Evolutionary conservation across 176 grass and related monocot genomes (phyloP), one percentile per base, ranked within the genome.

Genomic region (Raddia guianensis): DNA sequence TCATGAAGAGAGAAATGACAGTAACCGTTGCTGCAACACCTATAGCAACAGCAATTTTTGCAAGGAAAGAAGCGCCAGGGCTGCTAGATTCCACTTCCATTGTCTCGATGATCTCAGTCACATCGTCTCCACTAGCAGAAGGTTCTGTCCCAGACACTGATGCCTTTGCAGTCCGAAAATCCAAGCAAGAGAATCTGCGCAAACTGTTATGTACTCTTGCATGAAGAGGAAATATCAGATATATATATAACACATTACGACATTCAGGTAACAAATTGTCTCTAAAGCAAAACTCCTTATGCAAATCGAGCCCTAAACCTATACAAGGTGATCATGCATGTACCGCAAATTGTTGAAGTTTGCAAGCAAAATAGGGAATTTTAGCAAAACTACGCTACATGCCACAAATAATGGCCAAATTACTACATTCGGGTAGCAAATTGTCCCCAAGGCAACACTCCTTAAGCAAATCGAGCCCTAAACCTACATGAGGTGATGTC

Each of bases 11-110:
- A 8, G 79, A 94, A 63, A 94, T 72, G n/a, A 88, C 60, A 9
- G 85, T 94, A 8, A 70, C 72, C 4, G 87, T 94, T 44, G 47
- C 66, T n/a, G 89, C 85, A 20, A 97, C 20, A 58, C 94, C 91
- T 27, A 97, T 21, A 15, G 68, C 87, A 76, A 97, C 45, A 45
- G 87, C 89, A 54, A 90, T 56, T 86, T 94, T 97, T 9, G 89
- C 82, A 34, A 97, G 60, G 33, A 92, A 86, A 12, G 89, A 88
- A 51, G 79, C 66, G 46, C 78, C 72, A 13, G 74, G 8, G 35
- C 62, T 82, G 44, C 21, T 84, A 37, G 73, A 72, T 72, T 84
- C 78, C 12, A 80, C 81, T 85, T 90, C 75, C 34, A 93, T 71
- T 47, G 47, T 49, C 20, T 78, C 73, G 21, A 90, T 83, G 1